These are phyloP conservation scores for Axilococcus clingmanii DNA, from an alignment of 139 green algal species.

Conservation along the genomic window DNA sequence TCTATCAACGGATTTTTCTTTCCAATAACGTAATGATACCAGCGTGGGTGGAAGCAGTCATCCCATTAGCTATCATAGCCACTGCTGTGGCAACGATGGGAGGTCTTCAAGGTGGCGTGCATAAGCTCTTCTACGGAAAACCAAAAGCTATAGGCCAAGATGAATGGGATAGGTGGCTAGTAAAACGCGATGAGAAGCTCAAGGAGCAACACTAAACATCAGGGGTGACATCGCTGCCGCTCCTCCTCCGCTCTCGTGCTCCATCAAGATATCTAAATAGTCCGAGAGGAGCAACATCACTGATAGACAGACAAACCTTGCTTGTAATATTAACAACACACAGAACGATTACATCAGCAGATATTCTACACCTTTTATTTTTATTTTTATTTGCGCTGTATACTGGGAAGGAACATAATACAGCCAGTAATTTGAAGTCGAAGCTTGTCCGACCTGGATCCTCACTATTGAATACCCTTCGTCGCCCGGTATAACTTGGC, in stretches of 20 bases:
- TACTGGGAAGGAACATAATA: slow-evolving; percentile 1
- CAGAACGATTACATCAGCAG: no score
- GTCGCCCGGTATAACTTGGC: neutral
- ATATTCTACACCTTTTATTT: neutral
- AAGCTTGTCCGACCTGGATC: neutral
- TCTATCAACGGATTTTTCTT: no score
- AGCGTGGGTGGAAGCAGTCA: slow-evolving; percentile 5
- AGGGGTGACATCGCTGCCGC: no score
- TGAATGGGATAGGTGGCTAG: slow-evolving; percentile 10
- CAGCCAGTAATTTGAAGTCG: neutral
- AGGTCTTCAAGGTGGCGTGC: slow-evolving; percentile 14
- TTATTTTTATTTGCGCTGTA: neutral
- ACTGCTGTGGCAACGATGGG: slow-evolving; percentile 7
- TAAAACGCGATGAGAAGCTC: slow-evolving; percentile 9
- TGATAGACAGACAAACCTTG: no score
- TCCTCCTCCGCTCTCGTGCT: no score
- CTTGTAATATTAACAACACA: neutral
- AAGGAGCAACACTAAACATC: neutral
- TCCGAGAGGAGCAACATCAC: no score
- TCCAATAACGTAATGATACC: slow-evolving; percentile 16
- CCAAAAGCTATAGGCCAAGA: slow-evolving; percentile 15
- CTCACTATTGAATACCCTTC: slow-evolving; percentile 4
- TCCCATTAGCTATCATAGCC: slow-evolving; percentile 10
- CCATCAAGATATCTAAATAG: no score
- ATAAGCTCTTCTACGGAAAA: slow-evolving; percentile 22